Base-by-base conservation (phyloP, 1,284 basidiomycete genomes). In the Rhizoctonia solani region DNA sequence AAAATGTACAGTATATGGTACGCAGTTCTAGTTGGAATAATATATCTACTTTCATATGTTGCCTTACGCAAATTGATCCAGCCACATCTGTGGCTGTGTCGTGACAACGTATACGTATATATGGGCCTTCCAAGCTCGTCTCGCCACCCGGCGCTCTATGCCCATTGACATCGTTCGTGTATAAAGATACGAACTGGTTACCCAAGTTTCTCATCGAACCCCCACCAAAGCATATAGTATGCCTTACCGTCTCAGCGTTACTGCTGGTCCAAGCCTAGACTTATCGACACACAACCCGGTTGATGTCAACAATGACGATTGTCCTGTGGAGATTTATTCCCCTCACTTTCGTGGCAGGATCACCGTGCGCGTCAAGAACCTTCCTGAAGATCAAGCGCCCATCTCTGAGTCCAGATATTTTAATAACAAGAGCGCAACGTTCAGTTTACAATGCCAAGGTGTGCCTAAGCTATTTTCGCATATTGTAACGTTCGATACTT, bases 361-460 rank as follows among this genome's bases (percentile, higher is more conserved):
- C 34, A 54, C 58, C 4, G 67, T 68, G 13, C 67, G 67, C 37
- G 49, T 68, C 8, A 50, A 47, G 25, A 29, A 54, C 25, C 63
- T 53, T 19, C 34, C 47, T 11, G 59, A 47, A 1, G 25, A 25
- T 11, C 32, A 11, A 29, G 44, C 21, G 34, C 56, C 27, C 54
- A 30, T 4, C 14, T 13, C 11, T 54, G 49, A 30, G 16, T 68
- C 67, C 9, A 27, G 5, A 2, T 68, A 68, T 39, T 68, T 68
- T 27, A 27, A 53, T 9, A 30, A 54, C 23, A 52, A 54, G n/a
- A 49, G 19, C 11, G 56, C 56, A 44, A 68, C 67, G 19, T 68
- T 59, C 37, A 61, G 56, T 50, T 29, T 68, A 14, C 55, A 68
- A n/a, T 58, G 55, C 27, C 50, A 58, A 46, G 67, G 67, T 68